Base-by-base conservation (phyloP, 495 filamentous ascomycete genomes). In the Aspergillus homomorphus region DNA sequence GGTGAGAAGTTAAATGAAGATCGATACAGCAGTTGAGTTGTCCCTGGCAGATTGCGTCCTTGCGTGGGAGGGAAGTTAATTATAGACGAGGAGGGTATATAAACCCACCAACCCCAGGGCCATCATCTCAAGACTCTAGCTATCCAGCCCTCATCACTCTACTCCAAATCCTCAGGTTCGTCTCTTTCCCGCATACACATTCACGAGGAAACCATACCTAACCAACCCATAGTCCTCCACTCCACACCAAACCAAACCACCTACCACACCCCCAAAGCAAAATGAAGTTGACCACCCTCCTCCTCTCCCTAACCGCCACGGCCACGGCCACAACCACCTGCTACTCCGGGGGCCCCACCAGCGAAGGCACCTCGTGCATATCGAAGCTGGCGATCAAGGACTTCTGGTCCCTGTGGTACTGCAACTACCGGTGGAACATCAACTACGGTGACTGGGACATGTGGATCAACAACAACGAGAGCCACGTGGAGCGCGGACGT, bases 381-480 rank as follows among this genome's bases (percentile, higher is more conserved):
- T 26, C 21, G 15, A 26, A 28, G n/a, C 16, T 24, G 23, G 18
- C 23, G 23, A 51, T 51, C 48, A 51, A 51, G 18, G n/a, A 51
- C 48, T 28, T 51, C 48, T 51, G 28, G 23, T 26, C 21, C 2
- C 21, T 51, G 24, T 23, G 30, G 23, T 51, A 51, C 48, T 51
- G 48, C 48, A 30, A 51, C 15, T 51, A 26, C 48, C 48, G 48
- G 23, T 51, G 48, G 48, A 30, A 51, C 48, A 15, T 30, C 12
- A 16, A 18, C 23, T 51, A 51, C 48, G 48, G 48, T 1, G 48
- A 51, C 24, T 51, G 48, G 48, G 48, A 51, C 48, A 16, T 30
- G 15, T 51, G 24, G 23, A 26, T 28, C 22, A 28, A 16, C 8
- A 28, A 30, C 14, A 30, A 51, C 24, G 48, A 3, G 19, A 51